Conservation (phyloP, 2,329 filamentous ascomycete species). For the Daldinia eschscholtzii region DNA sequence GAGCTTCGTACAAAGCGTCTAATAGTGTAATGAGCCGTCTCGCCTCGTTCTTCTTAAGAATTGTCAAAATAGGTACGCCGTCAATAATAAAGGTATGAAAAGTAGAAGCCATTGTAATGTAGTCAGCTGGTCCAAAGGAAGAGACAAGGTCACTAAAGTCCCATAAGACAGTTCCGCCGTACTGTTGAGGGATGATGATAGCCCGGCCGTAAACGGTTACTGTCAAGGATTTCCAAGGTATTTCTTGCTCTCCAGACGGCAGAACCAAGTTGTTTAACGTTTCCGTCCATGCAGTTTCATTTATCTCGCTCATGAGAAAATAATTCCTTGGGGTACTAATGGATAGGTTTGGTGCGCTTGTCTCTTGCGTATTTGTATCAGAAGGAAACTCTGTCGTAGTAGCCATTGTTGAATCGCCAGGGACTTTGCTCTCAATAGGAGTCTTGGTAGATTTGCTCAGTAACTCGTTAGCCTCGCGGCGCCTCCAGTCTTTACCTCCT, state of each 20-base stretch:
- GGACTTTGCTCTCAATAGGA: conserved; percentile 24
- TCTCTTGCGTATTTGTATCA: conserved; percentile 14
- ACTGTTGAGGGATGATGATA: conserved; percentile 69
- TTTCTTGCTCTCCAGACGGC: conserved; percentile 20
- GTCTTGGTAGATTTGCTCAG: conserved; percentile 34
- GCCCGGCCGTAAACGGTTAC: conserved; percentile 73
- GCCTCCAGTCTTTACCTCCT: conserved; percentile 77
- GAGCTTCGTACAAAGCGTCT: conserved; percentile 85
- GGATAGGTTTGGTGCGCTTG: conserved; percentile 22
- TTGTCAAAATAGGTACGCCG: conserved; percentile 74
- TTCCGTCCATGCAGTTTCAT: conserved; percentile 49
- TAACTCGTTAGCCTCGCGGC: conserved; percentile 62
- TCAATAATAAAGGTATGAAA: conserved; percentile 84
- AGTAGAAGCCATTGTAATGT: conserved; percentile 82
- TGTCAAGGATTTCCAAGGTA: conserved; percentile 59
- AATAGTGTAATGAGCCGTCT: conserved; percentile 83
- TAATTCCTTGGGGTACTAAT: conserved; percentile 49
- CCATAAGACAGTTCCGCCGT: conserved; percentile 72
- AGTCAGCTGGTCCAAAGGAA: conserved; percentile 82
- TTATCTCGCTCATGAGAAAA: conserved; percentile 45
- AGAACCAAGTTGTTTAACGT: conserved; percentile 30
- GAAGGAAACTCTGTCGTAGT: neutral
- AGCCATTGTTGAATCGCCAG: conserved; percentile 8
- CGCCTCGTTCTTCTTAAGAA: conserved; percentile 83
- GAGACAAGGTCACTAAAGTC: conserved; percentile 77